Percentiles rank a stretch among this genome's conserved stretches.
Conservation (phyloP, 768 basidiomycete species). For the Thelephora aurantiotincta region DNA sequence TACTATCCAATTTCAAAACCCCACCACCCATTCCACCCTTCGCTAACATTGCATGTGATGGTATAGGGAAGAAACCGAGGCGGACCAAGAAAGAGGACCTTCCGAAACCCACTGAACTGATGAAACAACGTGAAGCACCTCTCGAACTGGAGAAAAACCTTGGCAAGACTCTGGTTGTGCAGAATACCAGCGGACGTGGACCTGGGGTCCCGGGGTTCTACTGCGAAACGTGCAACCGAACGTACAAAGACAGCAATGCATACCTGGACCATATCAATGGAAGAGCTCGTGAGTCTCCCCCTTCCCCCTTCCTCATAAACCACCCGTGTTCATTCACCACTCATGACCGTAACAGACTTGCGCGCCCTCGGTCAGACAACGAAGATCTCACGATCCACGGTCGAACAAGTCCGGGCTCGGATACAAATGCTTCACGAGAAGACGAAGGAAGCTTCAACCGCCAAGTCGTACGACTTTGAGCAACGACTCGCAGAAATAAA, state of each 20-base stretch:
- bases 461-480: conserved; percentile 93
- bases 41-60: background rate
- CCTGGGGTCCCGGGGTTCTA: conserved; percentile 89
- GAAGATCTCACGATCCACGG: conserved; percentile 75
- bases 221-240: conserved; percentile 84
- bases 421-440: conserved; percentile 82
- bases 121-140: conserved; percentile 75
- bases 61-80: conserved; percentile 71
- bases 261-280: conserved; percentile 96
- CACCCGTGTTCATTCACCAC: background rate
- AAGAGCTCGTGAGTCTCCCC: conserved; percentile 59
- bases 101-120: conserved; percentile 86
- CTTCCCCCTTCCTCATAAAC: background rate
- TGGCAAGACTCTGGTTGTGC: conserved; percentile 88
- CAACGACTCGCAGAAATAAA: conserved; percentile 74
- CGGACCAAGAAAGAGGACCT: conserved; percentile 59
- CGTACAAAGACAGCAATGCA: conserved; percentile 85
- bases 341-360: conserved; percentile 44
- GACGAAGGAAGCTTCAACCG: conserved; percentile 67
- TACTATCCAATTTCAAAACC: conserved; percentile 4
- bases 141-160: conserved; percentile 93
- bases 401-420: conserved; percentile 83
- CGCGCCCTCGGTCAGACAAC: conserved; percentile 94
- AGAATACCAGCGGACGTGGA: conserved; percentile 67
- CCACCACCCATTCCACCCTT: background rate